A percentile compares a stretch with the other conserved stretches of the same genome.
These are phyloP conservation scores for Stephania yunnanensis DNA, from an alignment of 164 flowering plant genomes.

Conservation along the genomic window DNA sequence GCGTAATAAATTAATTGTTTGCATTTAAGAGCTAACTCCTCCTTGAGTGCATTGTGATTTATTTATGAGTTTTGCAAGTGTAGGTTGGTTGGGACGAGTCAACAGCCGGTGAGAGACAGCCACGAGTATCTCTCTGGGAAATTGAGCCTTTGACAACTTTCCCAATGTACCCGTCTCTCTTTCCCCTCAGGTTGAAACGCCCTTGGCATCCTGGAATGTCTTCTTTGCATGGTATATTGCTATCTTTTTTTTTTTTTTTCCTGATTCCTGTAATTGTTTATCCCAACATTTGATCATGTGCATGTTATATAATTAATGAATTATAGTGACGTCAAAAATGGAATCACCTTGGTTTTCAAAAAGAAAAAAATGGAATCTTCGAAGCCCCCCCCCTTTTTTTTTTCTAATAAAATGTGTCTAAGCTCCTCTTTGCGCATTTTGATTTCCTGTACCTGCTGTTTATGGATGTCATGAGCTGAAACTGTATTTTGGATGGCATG, in stretches of 20 bases:
- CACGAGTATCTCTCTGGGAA: constrained; percentile 37
- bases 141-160: constrained; percentile 41
- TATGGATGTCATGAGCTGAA: background rate
- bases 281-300: background rate
- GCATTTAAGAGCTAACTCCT: background rate
- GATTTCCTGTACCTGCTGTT: background rate
- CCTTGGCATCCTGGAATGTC: constrained; percentile 39
- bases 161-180: constrained; percentile 36
- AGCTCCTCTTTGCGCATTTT: background rate
- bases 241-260: background rate
- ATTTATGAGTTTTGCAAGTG: background rate
- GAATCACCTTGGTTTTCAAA: no score
- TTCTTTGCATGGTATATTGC: constrained; percentile 26
- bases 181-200: constrained; percentile 34
- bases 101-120: constrained; percentile 40
- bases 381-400: no score
- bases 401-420: no score
- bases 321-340: background rate
- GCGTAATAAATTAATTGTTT: background rate
- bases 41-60: background rate
- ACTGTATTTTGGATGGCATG: background rate
- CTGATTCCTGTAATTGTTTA: background rate
- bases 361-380: no score
- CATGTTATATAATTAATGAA: background rate
- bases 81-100: constrained; percentile 45